These are phyloP conservation scores for Plasmodium coatneyi DNA, from an alignment of 169 alveolate genomes.

Conservation along the genomic window DNA sequence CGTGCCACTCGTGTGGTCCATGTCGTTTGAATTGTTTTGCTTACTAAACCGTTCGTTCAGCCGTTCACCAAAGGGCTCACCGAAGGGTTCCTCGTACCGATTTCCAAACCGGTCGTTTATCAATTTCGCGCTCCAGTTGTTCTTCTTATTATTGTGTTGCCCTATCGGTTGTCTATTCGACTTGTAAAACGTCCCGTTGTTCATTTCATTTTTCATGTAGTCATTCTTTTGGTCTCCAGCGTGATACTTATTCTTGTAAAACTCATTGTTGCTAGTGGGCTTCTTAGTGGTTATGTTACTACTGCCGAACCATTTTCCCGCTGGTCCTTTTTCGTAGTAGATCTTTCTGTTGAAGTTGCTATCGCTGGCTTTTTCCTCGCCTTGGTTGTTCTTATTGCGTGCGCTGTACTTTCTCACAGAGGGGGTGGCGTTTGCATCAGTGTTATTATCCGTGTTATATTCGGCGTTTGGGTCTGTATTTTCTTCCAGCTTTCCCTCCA, in stretches of 20 bases:
- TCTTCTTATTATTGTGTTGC: neutral
- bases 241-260: slow-evolving; percentile 17
- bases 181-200: neutral
- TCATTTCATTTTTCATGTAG: slow-evolving; percentile 7
- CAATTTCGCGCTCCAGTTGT: slow-evolving; percentile 3
- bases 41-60: slow-evolving; percentile 21
- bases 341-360: slow-evolving; percentile 14
- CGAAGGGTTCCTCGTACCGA: neutral
- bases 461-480: neutral
- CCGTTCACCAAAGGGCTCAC: neutral
- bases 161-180: neutral
- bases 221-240: slow-evolving; percentile 10
- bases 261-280: neutral
- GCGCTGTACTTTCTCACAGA: slow-evolving; percentile 1
- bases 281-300: neutral
- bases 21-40: slow-evolving; percentile 22
- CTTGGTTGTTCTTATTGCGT: neutral
- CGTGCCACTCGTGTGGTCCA: slow-evolving; percentile 1
- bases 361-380: slow-evolving; percentile 13
- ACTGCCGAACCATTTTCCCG: slow-evolving; percentile 1
- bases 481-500: neutral
- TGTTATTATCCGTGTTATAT: neutral
- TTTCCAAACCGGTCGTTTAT: slow-evolving; percentile 2
- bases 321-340: neutral
- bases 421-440: neutral